Conservation (phyloP, 129 eudicot genomes). For the Artemisia argyi region DNA sequence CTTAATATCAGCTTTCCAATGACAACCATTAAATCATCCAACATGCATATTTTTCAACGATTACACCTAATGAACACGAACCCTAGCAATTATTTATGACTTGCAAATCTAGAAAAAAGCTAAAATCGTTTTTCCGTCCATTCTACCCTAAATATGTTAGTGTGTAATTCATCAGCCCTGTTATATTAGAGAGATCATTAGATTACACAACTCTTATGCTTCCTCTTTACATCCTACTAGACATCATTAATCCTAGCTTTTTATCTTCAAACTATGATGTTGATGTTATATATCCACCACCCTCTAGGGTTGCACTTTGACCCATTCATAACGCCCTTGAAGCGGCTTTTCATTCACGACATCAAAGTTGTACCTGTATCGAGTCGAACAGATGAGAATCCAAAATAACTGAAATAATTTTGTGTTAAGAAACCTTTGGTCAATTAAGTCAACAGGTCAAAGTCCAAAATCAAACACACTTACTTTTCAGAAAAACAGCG, state of each 20-base stretch:
- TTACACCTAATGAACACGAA: slow-evolving; percentile 18
- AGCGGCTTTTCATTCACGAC: slow-evolving; percentile 75
- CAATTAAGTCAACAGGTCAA: slow-evolving; percentile 2
- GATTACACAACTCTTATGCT: slow-evolving; percentile 46
- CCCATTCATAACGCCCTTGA: slow-evolving; percentile 92
- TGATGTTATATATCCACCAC: slow-evolving; percentile 21
- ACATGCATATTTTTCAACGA: slow-evolving; percentile 5
- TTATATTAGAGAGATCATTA: slow-evolving; percentile 41
- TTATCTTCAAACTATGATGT: slow-evolving; percentile 26
- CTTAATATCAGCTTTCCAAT: background rate
- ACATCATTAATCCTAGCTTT: slow-evolving; percentile 33
- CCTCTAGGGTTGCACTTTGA: slow-evolving; percentile 50
- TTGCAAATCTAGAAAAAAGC: slow-evolving; percentile 37
- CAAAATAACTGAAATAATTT: background rate
- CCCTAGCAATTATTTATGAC: slow-evolving; percentile 42
- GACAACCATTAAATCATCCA: background rate
- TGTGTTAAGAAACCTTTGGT: background rate
- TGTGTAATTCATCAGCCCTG: slow-evolving; percentile 50
- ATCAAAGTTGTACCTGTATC: slow-evolving; percentile 91
- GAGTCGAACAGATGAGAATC: background rate
- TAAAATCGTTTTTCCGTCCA: slow-evolving; percentile 32
- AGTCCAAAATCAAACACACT: background rate
- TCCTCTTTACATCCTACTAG: slow-evolving; percentile 37
- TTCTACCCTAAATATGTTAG: slow-evolving; percentile 42
- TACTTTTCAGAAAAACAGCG: slow-evolving; percentile 67